Base-by-base conservation (phyloP, 2,329 filamentous ascomycete genomes). In the Westerdykella sp. region DNA sequence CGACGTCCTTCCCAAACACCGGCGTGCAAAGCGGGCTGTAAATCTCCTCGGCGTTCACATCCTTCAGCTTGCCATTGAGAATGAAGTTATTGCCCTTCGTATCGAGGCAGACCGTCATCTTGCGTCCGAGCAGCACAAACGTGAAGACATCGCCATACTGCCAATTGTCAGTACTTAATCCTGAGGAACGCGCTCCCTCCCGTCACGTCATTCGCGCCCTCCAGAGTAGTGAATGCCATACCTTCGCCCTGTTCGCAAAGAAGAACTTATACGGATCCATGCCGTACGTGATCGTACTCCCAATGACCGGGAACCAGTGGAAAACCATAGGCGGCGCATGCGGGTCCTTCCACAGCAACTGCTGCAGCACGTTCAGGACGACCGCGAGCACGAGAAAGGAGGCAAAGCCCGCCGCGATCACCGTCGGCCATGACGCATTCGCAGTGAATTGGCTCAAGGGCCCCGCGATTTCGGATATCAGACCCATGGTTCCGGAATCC, bases 221-320 rank as follows among this genome's bases (percentile, higher is more conserved):
- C n/a, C 7, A 21, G 22, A 4, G n/a, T 2, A 14, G 37, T n/a
- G 25, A 28, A 28, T 21, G 14, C 6, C 23, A 50, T 35, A 89
- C 86, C 83, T 94, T 94, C 58, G 78, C 75, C 57, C 82, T 78
- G 69, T 81, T 78, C 56, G 75, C 56, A 46, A 77, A 76, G 73
- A 96, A 95, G 77, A 96, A 97, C 40, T 74, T 76, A 61, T 87
- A 90, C 13, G 91, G 91, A 62, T 97, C 88, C 70, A 96, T 96
- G 68, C 91, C 91, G 71, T 97, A 98, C 36, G 81, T 86, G 58
- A 97, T 75, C 47, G 93, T 96, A 73, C 84, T 96, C 51, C 91
- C 91, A 59, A 98, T 77, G 54, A 95, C 70, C 59, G 80, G 79
- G 25, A 83, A 68, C 74, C 72, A 78, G 66, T 83, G 80, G 66